These are phyloP conservation scores for Hsuehochloa calcarea DNA, from an alignment of 176 grass and related monocot genomes.

Conservation along the genomic window DNA sequence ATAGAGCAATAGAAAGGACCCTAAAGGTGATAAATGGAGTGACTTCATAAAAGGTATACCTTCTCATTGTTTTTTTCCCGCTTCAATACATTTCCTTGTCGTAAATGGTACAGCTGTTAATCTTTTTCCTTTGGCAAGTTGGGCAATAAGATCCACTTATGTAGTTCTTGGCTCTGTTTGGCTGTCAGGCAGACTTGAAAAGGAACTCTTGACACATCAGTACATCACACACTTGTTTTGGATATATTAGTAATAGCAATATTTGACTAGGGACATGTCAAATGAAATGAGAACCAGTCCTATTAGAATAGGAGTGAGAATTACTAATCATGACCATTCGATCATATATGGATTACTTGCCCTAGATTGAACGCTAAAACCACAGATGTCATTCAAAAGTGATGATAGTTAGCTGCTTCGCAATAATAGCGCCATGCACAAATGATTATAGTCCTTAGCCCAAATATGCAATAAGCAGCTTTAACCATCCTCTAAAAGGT, in stretches of 20 bases:
- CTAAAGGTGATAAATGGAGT: constrained; percentile 22
- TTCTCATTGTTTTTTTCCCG: not conserved
- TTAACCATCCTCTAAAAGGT: not conserved
- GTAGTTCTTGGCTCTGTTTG: not conserved
- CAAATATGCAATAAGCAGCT: not conserved
- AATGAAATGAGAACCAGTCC: not conserved
- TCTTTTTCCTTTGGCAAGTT: not conserved
- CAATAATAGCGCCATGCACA: not conserved
- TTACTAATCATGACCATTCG: not conserved
- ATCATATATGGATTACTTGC: not conserved
- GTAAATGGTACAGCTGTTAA: not conserved
- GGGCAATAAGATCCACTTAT: not conserved
- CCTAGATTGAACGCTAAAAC: not conserved
- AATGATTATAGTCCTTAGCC: not conserved
- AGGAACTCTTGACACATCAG: not conserved
- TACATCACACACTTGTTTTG: not conserved
- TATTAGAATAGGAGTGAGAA: not conserved
- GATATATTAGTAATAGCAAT: not conserved
- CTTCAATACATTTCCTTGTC: not conserved
- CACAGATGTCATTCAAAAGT: not conserved
- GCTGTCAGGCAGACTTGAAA: not conserved
- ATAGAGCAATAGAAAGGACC: constrained; percentile 29
- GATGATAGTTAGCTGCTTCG: not conserved
- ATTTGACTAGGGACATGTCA: not conserved
- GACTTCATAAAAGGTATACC: constrained; percentile 40